These are phyloP conservation scores for Dictyostelium purpureum DNA, from an alignment of 78 protist species.

Conservation along the genomic window DNA sequence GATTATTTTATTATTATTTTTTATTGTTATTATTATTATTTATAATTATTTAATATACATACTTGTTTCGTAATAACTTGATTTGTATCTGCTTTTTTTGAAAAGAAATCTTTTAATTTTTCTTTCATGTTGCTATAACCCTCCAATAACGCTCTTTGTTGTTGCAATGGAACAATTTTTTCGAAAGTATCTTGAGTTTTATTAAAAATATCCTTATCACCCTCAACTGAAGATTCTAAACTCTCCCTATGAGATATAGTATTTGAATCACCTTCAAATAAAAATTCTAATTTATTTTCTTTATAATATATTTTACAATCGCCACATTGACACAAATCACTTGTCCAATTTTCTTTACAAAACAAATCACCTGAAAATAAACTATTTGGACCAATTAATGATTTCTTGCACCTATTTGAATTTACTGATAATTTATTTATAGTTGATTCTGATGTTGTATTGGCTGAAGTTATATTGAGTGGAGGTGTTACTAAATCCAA, in stretches of 20 bases:
- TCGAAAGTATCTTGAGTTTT: neutral
- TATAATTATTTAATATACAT: neutral
- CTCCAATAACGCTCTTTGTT: slow-evolving; percentile 15
- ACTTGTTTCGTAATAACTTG: slow-evolving; percentile 43
- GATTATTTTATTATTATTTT: neutral
- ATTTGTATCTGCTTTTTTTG: slow-evolving; percentile 10
- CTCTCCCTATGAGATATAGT: neutral
- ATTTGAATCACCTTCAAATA: slow-evolving; percentile 26
- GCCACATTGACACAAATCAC: slow-evolving; percentile 47
- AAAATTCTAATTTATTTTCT: slow-evolving; percentile 5
- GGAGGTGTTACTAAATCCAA: neutral
- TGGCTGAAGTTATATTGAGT: neutral
- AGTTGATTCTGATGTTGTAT: neutral
- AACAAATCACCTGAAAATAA: slow-evolving; percentile 49
- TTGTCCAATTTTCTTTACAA: slow-evolving; percentile 68
- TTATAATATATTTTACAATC: slow-evolving; percentile 26
- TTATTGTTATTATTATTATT: neutral
- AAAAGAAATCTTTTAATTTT: slow-evolving; percentile 14
- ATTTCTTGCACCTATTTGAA: neutral
- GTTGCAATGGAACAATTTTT: neutral
- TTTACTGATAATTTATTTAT: neutral
- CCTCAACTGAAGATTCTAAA: neutral
- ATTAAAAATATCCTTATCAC: neutral
- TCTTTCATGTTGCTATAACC: slow-evolving; percentile 60
- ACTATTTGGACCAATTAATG: too few species aligned